phyloP scores from a whole-genome alignment of 1,284 basidiomycete species.

The Meira nashicola region DNA sequence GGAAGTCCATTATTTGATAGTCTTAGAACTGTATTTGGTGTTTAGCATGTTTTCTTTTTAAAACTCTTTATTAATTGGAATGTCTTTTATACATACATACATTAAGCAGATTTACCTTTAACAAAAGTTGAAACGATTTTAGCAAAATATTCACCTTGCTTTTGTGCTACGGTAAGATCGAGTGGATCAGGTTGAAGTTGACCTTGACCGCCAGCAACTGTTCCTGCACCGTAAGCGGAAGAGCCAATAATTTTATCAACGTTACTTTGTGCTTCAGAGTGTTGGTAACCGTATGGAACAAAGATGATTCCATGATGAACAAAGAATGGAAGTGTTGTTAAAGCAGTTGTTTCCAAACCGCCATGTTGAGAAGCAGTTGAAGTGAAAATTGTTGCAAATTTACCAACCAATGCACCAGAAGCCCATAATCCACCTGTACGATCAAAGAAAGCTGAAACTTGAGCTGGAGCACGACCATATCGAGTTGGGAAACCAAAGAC shows the following conservation, averaged over 20 bases:
- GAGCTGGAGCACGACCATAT: conserved; percentile 56
- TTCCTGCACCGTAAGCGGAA: conserved; percentile 33
- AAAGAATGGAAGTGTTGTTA: conserved; percentile 41
- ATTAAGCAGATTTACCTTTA: too few species aligned
- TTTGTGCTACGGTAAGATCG: conserved; percentile 28
- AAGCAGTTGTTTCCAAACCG: conserved; percentile 36
- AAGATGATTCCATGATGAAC: conserved; percentile 35
- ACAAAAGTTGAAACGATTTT: conserved; percentile 31
- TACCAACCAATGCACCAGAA: conserved; percentile 67
- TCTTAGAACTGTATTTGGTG: not conserved
- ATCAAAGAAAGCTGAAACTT: conserved; percentile 64
- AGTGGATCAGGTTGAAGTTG: conserved; percentile 23
- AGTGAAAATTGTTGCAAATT: conserved; percentile 70
- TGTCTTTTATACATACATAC: too few species aligned
- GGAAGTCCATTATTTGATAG: conserved; percentile 15
- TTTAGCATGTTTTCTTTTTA: not conserved
- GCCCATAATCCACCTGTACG: conserved; percentile 71
- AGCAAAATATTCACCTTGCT: conserved; percentile 28
- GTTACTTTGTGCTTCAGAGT: conserved; percentile 20
- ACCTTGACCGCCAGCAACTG: conserved; percentile 35
- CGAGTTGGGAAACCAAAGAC: conserved; percentile 60
- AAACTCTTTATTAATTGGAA: too few species aligned
- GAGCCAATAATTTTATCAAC: conserved; percentile 26
- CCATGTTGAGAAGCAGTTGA: conserved; percentile 58
- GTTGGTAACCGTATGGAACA: conserved; percentile 17